A percentile compares a stretch with the other conserved stretches of the same genome.
These are phyloP conservation scores for Dictyostelium citrinum DNA, from an alignment of 78 protist genomes.

Conservation along the genomic window DNA sequence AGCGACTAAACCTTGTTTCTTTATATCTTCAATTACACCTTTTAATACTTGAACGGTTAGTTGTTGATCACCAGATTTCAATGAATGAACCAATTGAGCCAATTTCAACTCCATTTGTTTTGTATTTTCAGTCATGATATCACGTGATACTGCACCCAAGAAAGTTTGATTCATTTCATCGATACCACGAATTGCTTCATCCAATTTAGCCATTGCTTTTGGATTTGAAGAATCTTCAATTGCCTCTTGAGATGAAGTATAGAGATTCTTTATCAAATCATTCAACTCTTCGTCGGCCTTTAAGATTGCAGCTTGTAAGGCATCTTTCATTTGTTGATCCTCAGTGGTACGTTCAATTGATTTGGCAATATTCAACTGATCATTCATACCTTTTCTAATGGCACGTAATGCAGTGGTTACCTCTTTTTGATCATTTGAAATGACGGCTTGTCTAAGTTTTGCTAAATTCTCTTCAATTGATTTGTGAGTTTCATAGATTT, in stretches of 20 bases:
- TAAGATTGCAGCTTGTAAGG: constrained; percentile 49
- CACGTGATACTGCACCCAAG: constrained; percentile 43
- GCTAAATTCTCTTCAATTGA: constrained; percentile 31
- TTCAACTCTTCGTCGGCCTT: constrained; percentile 30
- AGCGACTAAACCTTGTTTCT: constrained; percentile 45
- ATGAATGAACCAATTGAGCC: constrained; percentile 27
- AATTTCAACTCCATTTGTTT: constrained; percentile 40
- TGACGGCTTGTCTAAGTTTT: constrained; percentile 2
- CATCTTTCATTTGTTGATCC: constrained; percentile 27
- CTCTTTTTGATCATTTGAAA: constrained; percentile 43
- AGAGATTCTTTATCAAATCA: constrained; percentile 20
- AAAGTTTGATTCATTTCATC: constrained; percentile 19
- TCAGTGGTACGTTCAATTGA: constrained; percentile 29
- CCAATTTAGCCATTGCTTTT: constrained; percentile 5
- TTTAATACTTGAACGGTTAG: constrained; percentile 7
- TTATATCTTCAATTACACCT: constrained; percentile 40
- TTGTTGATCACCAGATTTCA: constrained; percentile 31
- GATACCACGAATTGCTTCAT: constrained; percentile 20
- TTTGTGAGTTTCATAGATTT: constrained; percentile 7
- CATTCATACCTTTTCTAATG: constrained; percentile 26
- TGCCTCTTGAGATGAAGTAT: neutral
- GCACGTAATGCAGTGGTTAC: constrained; percentile 8
- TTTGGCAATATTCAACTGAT: constrained; percentile 36
- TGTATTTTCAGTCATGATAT: constrained; percentile 22
- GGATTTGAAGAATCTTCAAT: constrained; percentile 33